Percentiles rank a stretch among this genome's conserved stretches.
phyloP scores from a whole-genome alignment of 2,329 filamentous ascomycete species.

The Botrytis hyacinthi region DNA sequence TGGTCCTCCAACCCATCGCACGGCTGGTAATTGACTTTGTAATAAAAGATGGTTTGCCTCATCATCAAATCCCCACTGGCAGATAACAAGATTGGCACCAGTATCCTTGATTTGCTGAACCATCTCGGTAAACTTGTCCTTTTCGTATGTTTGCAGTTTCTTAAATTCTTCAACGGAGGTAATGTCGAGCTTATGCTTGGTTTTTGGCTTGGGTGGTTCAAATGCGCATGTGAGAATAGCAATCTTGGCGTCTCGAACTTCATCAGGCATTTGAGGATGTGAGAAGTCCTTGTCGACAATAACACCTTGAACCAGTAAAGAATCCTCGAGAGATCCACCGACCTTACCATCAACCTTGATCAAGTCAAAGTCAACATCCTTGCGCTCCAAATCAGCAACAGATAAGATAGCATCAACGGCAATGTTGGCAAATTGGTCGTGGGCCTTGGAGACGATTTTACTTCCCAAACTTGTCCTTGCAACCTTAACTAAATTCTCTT shows the following conservation, averaged over 20 bases:
- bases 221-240: conserved; percentile 98
- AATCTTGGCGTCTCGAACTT: conserved; percentile 93
- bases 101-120: conserved; percentile 97
- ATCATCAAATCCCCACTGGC: conserved; percentile 99
- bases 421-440: conserved; percentile 97
- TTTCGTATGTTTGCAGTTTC: conserved; percentile 93
- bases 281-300: conserved; percentile 99
- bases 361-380: conserved; percentile 97
- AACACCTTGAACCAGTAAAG: conserved; percentile 92
- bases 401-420: conserved; percentile 96
- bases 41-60: conserved; percentile 97
- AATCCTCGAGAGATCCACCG: conserved; percentile 88
- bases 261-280: conserved; percentile 96
- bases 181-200: conserved; percentile 98
- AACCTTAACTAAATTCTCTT: conserved; percentile 85
- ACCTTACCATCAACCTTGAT: conserved; percentile 99
- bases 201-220: conserved; percentile 98
- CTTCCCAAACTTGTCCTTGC: conserved; percentile 94
- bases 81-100: conserved; percentile 95
- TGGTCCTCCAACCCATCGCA: conserved; percentile 95
- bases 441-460: conserved; percentile 98
- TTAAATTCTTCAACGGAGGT: conserved; percentile 97
- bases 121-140: conserved; percentile 97
- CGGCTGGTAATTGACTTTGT: conserved; percentile 92
- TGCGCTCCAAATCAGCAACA: conserved; percentile 91